Evolutionary conservation across 371 early-diverging fungal genomes (phyloP).

Genomic region (Mortierella sp.): DNA sequence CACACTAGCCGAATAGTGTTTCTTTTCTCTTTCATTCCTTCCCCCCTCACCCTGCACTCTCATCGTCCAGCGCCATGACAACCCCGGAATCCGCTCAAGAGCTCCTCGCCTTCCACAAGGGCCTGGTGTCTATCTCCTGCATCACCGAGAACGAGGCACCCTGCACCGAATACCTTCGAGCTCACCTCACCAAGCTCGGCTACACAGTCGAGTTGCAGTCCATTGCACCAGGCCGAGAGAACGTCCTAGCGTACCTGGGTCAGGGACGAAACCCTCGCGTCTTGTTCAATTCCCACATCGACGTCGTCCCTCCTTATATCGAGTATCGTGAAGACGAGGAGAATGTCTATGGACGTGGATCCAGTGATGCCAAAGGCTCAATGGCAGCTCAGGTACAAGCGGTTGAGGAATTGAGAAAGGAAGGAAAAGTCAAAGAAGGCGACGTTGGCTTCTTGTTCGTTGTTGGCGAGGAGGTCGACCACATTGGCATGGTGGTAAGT

Average conservation of each 20-base stretch:
- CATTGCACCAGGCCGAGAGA: slow-evolving; percentile 54
- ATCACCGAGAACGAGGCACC: slow-evolving; percentile 53
- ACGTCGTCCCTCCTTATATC: slow-evolving; percentile 60
- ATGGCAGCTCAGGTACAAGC: slow-evolving; percentile 60
- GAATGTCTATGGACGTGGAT: slow-evolving; percentile 59
- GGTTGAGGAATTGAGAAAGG: slow-evolving; percentile 55
- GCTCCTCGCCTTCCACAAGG: slow-evolving; percentile 51
- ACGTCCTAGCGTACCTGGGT: slow-evolving; percentile 54
- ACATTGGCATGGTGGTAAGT: slow-evolving; percentile 58
- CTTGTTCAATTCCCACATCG: slow-evolving; percentile 59
- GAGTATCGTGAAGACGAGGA: slow-evolving; percentile 57
- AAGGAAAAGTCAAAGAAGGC: slow-evolving; percentile 56
- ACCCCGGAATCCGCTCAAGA: slow-evolving; percentile 36
- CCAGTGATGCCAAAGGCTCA: slow-evolving; percentile 60
- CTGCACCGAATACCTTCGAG: slow-evolving; percentile 40
- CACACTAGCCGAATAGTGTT: no score
- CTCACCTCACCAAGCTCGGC: slow-evolving; percentile 47
- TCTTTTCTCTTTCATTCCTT: not conserved
- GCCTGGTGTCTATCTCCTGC: slow-evolving; percentile 52
- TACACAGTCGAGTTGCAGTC: slow-evolving; percentile 55
- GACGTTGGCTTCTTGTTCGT: slow-evolving; percentile 60
- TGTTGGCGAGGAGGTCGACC: slow-evolving; percentile 60
- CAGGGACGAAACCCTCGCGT: slow-evolving; percentile 46
- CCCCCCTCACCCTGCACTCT: not conserved
- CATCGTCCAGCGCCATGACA: slow-evolving; percentile 17